Evolutionary conservation across 2,329 filamentous ascomycete species (phyloP), one percentile per base, ranked within the genome.

Genomic region (Colletotrichum somersetense): DNA sequence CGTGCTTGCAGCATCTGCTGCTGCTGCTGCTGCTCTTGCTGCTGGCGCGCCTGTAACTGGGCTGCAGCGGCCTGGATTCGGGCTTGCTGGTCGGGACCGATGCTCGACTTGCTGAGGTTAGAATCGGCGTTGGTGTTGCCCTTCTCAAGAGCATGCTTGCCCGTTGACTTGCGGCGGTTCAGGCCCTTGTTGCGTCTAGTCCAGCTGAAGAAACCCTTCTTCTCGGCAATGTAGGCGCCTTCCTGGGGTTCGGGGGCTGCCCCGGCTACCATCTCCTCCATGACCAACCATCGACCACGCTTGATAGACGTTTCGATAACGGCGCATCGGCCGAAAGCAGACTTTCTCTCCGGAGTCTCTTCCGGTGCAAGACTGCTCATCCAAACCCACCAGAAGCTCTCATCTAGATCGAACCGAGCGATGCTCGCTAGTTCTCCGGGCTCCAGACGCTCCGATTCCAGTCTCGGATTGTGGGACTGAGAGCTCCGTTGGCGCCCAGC

Each of bases 351-450:
- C 0, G 91, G 83, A 0, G 95, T 93, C 83, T 99, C 96, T 78
- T 99, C 96, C 0, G 91, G 93, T 1, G 96, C 95, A 77, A 99
- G 85, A 86, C 96, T 98, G 76, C 91, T 97, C 88, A 99, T 98
- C 96, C 96, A 99, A 5, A 98, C 96, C 96, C 96, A 98, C 96
- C 96, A 99, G 81, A 99, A 99, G 1, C 95, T 92, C 80, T 98
- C 96, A 77, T 99, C 96, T 6, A 99, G 86, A 74, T 96, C 92
- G 69, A 98, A 89, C 48, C 89, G 89, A 33, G 89, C 93, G 78
- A 99, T 97, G 79, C 95, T 98, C 40, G 96, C 96, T 69, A 99
- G 87, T 85, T 99, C 96, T 63, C 95, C 96, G 0, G 96, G 96
- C 75, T 98, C 95, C 0, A 98, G 85, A 52, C 89, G 86, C 66